phyloP scores from a whole-genome alignment of 2,329 filamentous ascomycete species.

The Alternaria alternata region DNA sequence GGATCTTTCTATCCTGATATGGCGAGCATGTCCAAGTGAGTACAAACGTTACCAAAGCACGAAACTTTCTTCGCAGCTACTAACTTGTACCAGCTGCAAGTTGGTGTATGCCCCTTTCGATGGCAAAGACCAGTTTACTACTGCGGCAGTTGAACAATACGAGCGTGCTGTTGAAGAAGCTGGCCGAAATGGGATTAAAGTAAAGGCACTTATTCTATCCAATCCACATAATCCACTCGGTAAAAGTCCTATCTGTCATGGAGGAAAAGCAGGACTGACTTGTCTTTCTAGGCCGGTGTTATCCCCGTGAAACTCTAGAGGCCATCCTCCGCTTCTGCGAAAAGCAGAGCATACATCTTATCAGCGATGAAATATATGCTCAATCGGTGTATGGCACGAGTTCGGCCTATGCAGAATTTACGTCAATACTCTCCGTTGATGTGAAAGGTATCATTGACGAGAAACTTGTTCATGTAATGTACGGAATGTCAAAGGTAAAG shows the following conservation, averaged over 20 bases:
- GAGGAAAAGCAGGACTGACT: not conserved
- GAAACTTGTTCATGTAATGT: slow-evolving; percentile 61
- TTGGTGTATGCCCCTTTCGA: slow-evolving; percentile 8
- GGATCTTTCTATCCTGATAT: slow-evolving; percentile 12
- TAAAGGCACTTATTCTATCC: slow-evolving; percentile 59
- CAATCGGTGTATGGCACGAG: slow-evolving; percentile 56
- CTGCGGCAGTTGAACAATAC: slow-evolving; percentile 43
- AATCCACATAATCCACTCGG: slow-evolving; percentile 63
- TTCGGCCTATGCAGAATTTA: slow-evolving; percentile 28
- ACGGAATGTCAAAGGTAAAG: slow-evolving; percentile 48
- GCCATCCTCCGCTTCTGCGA: slow-evolving; percentile 60
- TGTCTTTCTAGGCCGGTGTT: slow-evolving; percentile 18
- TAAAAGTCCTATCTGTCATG: not conserved
- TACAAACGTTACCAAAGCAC: not conserved
- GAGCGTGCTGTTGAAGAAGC: slow-evolving; percentile 50
- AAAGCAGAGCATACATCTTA: slow-evolving; percentile 60
- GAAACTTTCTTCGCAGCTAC: not conserved
- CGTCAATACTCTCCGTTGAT: slow-evolving; percentile 30
- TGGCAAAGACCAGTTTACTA: slow-evolving; percentile 5
- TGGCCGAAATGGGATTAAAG: slow-evolving; percentile 39
- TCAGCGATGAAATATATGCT: slow-evolving; percentile 68
- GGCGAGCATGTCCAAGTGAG: slow-evolving; percentile 15
- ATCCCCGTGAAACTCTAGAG: slow-evolving; percentile 51
- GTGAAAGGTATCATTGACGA: slow-evolving; percentile 57
- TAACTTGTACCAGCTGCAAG: slow-evolving; percentile 8